Evolutionary conservation across 1,284 basidiomycete genomes (phyloP), one percentile per base, ranked within the genome.

Genomic region (Hypsizygus ulmarius): DNA sequence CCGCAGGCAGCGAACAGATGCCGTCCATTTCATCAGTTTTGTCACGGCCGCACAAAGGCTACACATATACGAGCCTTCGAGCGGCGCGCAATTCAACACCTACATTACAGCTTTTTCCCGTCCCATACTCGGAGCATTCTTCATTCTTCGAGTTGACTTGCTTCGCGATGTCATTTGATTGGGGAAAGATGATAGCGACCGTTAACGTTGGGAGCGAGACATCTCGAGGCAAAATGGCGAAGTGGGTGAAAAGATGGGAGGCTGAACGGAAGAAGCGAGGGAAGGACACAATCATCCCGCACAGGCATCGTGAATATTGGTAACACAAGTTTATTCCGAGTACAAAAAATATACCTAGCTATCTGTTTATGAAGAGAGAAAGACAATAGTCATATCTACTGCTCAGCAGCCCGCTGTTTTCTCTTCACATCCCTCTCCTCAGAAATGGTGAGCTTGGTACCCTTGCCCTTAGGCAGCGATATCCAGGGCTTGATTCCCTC

Each of bases 401-500:
- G 69, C 67, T 85, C 84, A 50, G 80, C 72, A 50, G 81, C 76
- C 47, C 79, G 78, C 62, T 78, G 80, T 73, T 80, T 87, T 77
- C 87, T 84, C 77, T 79, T 81, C 61, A 80, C 72, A 70, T 92
- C 89, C 58, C 90, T 77, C 76, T 92, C 89, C 78, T 92, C 89
- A 11, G 90, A 80, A 62, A 92, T 92, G 50, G 88, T 90, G 58
- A 97, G 87, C 75, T 95, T 95, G 68, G 87, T 88, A 76, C 96
- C 97, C 82, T 97, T 97, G 75, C 96, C 96, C 78, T 93, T 95
- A 63, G 96, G 96, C 65, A 99, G 77, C 42, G 96, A 98, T 76
- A 99, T 83, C 88, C 93, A 94, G 49, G 96, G 84, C 83, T 99
- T 99, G 70, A 70, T 79, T 54, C 93, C 93, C 75, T 96, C 87